Evolutionary conservation across 805 yeast species (phyloP), one percentile per base, ranked within the genome.

Genomic region (Ogataea saltuana): DNA sequence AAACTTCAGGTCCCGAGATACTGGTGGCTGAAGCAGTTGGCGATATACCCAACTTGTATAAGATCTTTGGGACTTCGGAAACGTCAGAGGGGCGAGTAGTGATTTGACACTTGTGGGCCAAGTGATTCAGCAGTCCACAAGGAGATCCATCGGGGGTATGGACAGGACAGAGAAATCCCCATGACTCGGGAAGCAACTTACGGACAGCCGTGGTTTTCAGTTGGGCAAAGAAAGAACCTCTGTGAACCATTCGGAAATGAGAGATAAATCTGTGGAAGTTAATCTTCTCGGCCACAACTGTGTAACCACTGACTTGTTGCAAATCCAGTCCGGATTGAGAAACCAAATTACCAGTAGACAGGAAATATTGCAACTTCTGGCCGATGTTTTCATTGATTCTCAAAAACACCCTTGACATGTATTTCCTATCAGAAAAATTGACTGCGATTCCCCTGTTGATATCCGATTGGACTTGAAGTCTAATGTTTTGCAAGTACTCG

Each of bases 71-170:
- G 31, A 93, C 81, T 20, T 70, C 69, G 5, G 88, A 76, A 13
- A 84, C 91, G 60, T 90, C 95, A 4, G 85, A 70, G 18, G 81
- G 81, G 32, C 67, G 64, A 7, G 97, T 90, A 6, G 96, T 80
- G 48, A 93, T 85, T 56, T 76, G 75, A 76, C 99, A 93, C 67
- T 88, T 89, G 70, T 93, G 97, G 8, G 98, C 85, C 71, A 93
- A 82, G 75, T 93, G 99, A 69, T 93, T 93, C 60, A 93, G 73
- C 64, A 93, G 75, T 72, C 99, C 99, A 81, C 99, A 93, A 16
- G 99, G 99, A 39, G 98, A 86, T 57, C 99, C 99, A 84, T 93
- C 99, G 5, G 99, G 99, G 11, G 99, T 93, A 67, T 93, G 99
- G 18, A 93, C 99, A 10, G 99, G 99, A 70, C 99, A 93, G 56